Conservation (phyloP, 306 rosid species). For the Cucurbita argyrosperma region DNA sequence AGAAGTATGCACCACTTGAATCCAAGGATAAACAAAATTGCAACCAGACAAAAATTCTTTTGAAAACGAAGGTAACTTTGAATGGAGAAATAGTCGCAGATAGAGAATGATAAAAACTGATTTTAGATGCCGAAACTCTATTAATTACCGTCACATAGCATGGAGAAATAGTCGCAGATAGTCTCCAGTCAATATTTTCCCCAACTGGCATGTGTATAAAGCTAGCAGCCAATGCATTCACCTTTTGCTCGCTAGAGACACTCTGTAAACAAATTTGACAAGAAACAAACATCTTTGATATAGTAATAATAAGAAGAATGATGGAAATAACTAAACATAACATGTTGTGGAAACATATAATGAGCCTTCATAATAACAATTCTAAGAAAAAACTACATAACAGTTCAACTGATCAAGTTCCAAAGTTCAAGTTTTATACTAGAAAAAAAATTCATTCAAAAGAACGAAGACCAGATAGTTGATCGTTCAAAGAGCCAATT, state of each 20-base stretch:
- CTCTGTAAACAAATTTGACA: constrained; percentile 39
- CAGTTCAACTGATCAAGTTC: too few relatives aligned
- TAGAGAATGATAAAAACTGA: not conserved
- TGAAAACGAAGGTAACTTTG: not conserved
- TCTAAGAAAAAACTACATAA: too few relatives aligned
- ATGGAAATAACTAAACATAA: not conserved
- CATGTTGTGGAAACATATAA: not conserved
- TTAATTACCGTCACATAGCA: constrained; percentile 81
- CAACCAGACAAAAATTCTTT: not conserved
- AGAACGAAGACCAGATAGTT: too few relatives aligned
- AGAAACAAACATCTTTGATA: not conserved
- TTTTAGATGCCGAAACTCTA: constrained; percentile 1
- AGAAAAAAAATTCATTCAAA: too few relatives aligned
- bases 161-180: constrained; percentile 89
- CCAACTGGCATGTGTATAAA: constrained; percentile 78
- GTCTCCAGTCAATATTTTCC: constrained; percentile 89
- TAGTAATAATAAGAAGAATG: not conserved
- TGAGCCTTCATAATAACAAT: too few relatives aligned
- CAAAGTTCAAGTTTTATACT: too few relatives aligned
- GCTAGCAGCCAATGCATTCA: constrained; percentile 78
- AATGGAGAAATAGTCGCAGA: not conserved
- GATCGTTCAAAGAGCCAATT: too few relatives aligned
- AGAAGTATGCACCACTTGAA: not conserved
- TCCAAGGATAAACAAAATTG: not conserved
- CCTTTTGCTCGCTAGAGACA: constrained; percentile 74